phyloP scores from a whole-genome alignment of 2,329 filamentous ascomycete species.

The Ascochyta rabiei region DNA sequence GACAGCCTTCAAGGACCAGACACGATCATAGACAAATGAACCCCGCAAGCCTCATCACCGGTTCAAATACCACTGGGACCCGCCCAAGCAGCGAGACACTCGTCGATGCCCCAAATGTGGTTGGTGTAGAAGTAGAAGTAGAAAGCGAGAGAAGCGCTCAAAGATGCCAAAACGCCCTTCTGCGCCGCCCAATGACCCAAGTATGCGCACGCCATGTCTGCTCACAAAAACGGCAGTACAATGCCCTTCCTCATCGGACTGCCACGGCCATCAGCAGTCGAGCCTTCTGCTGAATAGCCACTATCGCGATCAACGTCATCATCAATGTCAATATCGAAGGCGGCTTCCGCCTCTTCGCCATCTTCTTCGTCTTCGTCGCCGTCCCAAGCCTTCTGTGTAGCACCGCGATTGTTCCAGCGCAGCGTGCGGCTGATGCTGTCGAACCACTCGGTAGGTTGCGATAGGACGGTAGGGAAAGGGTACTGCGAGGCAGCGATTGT shows the following conservation, averaged over 20 bases:
- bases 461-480: constrained; percentile 94
- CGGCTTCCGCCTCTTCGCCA: constrained; percentile 56
- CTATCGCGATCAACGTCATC: constrained; percentile 54
- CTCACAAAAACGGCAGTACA: constrained; percentile 40
- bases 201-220: neutral
- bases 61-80: constrained; percentile 35
- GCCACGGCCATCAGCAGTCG: constrained; percentile 39
- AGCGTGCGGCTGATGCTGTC: constrained; percentile 91
- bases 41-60: constrained; percentile 1
- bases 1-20: neutral
- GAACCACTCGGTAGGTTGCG: constrained; percentile 92
- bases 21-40: neutral
- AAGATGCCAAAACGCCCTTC: constrained; percentile 2
- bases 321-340: constrained; percentile 97
- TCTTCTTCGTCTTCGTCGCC: constrained; percentile 54
- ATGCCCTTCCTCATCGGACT: constrained; percentile 47
- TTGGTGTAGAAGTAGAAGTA: constrained; percentile 12
- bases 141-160: constrained; percentile 3
- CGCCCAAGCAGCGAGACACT: constrained; percentile 34
- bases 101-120: constrained; percentile 19
- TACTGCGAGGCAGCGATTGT: constrained; percentile 96
- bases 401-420: constrained; percentile 92
- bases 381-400: constrained; percentile 86
- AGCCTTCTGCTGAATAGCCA: constrained; percentile 48
- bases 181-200: neutral